These are phyloP conservation scores for Alnus rubra DNA, from an alignment of 306 rosid genomes.

Conservation along the genomic window DNA sequence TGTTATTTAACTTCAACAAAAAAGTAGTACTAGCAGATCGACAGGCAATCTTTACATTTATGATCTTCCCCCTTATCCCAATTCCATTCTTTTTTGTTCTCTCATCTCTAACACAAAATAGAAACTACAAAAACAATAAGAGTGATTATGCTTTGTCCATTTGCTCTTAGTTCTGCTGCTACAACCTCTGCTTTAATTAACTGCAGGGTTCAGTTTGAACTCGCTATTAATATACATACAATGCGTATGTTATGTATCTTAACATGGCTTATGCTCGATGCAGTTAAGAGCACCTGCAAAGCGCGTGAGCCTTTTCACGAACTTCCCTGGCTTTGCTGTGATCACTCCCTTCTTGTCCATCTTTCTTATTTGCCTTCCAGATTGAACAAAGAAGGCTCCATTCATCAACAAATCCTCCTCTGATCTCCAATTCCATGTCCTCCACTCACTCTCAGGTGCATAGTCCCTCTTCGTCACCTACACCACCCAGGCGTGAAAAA, in stretches of 20 bases:
- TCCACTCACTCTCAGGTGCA: constrained; percentile 48
- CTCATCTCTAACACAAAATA: not conserved
- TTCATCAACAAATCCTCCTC: constrained; percentile 50
- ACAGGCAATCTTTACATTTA: not conserved
- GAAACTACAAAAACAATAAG: not conserved
- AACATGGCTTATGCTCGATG: constrained; percentile 33
- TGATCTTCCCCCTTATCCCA: not conserved
- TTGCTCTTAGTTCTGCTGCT: not conserved
- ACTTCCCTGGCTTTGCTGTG: constrained; percentile 37
- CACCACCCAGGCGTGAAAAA: not conserved
- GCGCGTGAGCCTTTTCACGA: constrained; percentile 40
- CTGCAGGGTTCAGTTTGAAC: constrained; percentile 18
- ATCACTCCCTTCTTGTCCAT: constrained; percentile 20
- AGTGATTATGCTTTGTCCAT: not conserved
- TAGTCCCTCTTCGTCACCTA: constrained; percentile 60
- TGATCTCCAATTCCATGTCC: constrained; percentile 55
- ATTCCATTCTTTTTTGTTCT: not conserved
- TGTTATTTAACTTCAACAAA: not conserved
- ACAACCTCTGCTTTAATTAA: constrained; percentile 5
- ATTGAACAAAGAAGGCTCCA: constrained; percentile 48
- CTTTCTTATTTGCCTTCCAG: constrained; percentile 29
- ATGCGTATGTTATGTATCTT: not conserved
- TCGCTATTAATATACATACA: not conserved
- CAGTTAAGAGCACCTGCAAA: constrained; percentile 55
- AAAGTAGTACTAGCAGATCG: not conserved